Base-by-base conservation (phyloP, 2,329 filamentous ascomycete species). In the Penicillium polonicum region DNA sequence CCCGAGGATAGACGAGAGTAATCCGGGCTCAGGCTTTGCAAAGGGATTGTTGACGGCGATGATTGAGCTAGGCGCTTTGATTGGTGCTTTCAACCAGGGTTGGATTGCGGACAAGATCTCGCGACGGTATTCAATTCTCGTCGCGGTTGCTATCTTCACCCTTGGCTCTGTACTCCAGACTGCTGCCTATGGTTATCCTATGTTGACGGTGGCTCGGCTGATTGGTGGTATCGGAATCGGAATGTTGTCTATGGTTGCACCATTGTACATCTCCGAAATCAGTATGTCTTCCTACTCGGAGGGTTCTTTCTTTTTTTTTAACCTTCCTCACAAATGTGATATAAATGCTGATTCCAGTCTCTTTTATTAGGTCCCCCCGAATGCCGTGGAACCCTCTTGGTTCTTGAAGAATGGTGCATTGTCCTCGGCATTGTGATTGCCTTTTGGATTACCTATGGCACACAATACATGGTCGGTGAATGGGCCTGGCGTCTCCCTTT, bases 201-300 rank as follows among this genome's bases (percentile, higher is more conserved):
- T 83, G 80, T 71, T 83, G 53, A 77, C 76, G 0, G 74, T 80
- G 10, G 81, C 78, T 21, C 74, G 81, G 4, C 65, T 81, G 39
- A 79, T 83, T 57, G 81, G 81, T 23, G 81, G 81, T 46, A 59
- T 81, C 41, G 81, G 80, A 1, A 81, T 83, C 53, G 80, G 81
- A 59, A 82, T 81, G 80, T 63, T 78, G 49, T 74, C 72, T 9
- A 78, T 78, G 72, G 79, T 82, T 25, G 78, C 79, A 4, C 81
- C 81, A 0, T 68, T 83, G 27, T 83, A 83, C 61, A 82, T 82
- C 43, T 80, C 78, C 1, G 81, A 83, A 60, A 81, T 82, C 51
- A 72, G 70, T 70, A 67, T 19, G 69, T 64, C 29, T 17, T 36
- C 25, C 39, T 41, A 38, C 5, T 36, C 27, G 42, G 27, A 29